Base-by-base conservation (phyloP, 441 rosid genomes). In the Jatropha podagrica region DNA sequence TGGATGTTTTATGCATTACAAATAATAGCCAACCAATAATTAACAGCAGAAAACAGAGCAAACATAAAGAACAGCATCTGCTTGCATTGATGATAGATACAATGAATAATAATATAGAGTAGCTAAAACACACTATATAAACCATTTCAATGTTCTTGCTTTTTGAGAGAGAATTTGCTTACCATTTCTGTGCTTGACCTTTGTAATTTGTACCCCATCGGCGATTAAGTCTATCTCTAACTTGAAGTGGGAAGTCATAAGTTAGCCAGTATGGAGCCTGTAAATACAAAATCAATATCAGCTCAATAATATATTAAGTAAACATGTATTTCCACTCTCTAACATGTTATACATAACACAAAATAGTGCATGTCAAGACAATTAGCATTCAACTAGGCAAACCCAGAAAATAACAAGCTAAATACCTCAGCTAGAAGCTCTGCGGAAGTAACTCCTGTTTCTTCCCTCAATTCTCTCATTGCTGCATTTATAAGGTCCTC, bases 181-280 rank as follows among this genome's bases (percentile, higher is more conserved):
- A 94, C 99, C 99, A 96, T 78, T 91, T 96, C 80, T 96, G 98
- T 10, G 99, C 95, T 89, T 96, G 99, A 71, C 99, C 99, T 80
- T 90, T 94, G 94, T 96, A 96, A 74, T 94, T 89, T 3, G 93
- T 80, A 63, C 97, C 97, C 98, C 98, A 90, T 49, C 83, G 83
- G 60, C 72, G 81, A 79, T 83, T 89, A 68, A 96, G 91, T 75
- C 88, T 93, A 77, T 90, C 93, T 61, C 97, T 83, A 18, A 84
- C 90, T 69, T 86, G 87, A 32, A 87, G 86, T 7, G 98, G 97
- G 84, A 93, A 96, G 81, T 96, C 96, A 64, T 96, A 93, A 0
- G 97, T 86, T 70, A 93, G 72, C 98, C 99, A 96, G 77, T 83
- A 79, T 71, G 98, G 97, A 69, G 82, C 92, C 98, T 96, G 81